These are phyloP conservation scores for Stereocaulon alpinum DNA, from an alignment of 495 filamentous ascomycete genomes.

Conservation along the genomic window DNA sequence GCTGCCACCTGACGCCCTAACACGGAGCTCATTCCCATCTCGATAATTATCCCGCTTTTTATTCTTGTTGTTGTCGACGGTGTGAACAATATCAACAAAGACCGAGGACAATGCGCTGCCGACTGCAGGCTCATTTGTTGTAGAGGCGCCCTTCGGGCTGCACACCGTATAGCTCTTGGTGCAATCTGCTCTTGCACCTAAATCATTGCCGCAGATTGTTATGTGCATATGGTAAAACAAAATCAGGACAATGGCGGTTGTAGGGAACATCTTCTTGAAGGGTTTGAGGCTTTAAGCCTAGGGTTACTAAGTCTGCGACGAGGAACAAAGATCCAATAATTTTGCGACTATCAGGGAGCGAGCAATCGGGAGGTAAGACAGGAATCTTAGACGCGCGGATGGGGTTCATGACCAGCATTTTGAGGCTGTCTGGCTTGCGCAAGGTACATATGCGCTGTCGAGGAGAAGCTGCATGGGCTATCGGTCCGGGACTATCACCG, in stretches of 20 bases:
- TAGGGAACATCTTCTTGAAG: background rate
- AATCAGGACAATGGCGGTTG: background rate
- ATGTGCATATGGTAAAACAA: background rate
- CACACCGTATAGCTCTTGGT: conserved; percentile 14
- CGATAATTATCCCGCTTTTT: conserved; percentile 15
- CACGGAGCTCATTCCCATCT: background rate
- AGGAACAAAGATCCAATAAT: background rate
- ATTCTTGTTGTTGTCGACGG: conserved; percentile 23
- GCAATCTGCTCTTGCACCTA: conserved; percentile 11
- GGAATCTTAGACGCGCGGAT: background rate
- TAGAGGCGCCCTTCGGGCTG: conserved; percentile 23
- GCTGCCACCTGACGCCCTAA: conserved; percentile 16
- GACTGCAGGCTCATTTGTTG: conserved; percentile 21
- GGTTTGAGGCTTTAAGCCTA: background rate
- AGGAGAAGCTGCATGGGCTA: background rate
- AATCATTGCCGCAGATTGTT: background rate
- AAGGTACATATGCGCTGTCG: conserved; percentile 3
- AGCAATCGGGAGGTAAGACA: background rate
- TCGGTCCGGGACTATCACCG: no score
- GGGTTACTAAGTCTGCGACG: background rate
- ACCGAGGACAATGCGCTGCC: conserved; percentile 22
- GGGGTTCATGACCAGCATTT: background rate
- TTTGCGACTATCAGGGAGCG: background rate
- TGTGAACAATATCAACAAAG: conserved; percentile 24
- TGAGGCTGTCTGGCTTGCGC: background rate